Percentiles rank a stretch among this genome's conserved stretches.
Evolutionary conservation across 148 eudicot species (phyloP).

Genomic region (Gaultheria prostrata): DNA sequence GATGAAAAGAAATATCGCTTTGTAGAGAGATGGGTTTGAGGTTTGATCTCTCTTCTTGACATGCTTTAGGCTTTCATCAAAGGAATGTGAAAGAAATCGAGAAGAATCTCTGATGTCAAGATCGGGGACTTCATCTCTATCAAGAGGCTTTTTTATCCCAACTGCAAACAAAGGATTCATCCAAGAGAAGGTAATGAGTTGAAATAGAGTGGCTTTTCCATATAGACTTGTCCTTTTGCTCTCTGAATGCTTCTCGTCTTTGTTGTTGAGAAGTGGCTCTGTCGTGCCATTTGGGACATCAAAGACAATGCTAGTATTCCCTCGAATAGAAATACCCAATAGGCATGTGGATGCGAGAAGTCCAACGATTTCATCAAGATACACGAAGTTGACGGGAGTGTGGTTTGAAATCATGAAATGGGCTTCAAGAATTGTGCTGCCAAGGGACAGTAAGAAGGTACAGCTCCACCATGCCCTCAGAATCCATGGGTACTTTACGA

Average conservation of each 20-base stretch:
- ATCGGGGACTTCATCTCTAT: conserved; percentile 83
- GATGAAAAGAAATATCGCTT: conserved; percentile 51
- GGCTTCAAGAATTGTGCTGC: conserved; percentile 37
- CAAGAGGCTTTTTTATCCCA: conserved; percentile 73
- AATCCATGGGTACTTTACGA: conserved; percentile 47
- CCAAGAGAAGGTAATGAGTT: conserved; percentile 88
- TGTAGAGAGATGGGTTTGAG: conserved; percentile 54
- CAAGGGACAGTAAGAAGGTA: conserved; percentile 59
- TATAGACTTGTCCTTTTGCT: conserved; percentile 52
- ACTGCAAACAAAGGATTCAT: conserved; percentile 80
- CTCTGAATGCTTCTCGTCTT: conserved; percentile 32
- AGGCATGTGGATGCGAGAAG: conserved; percentile 55
- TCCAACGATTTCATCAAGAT: conserved; percentile 38
- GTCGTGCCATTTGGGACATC: conserved; percentile 33
- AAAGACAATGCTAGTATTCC: conserved; percentile 38
- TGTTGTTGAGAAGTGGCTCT: conserved; percentile 59
- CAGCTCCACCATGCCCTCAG: conserved; percentile 76
- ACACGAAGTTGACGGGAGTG: conserved; percentile 31
- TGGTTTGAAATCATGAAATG: conserved; percentile 33
- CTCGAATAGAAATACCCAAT: conserved; percentile 47
- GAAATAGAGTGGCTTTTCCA: conserved; percentile 66
- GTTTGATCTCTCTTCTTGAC: conserved; percentile 50
- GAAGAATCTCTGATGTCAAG: conserved; percentile 70
- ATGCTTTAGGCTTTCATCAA: conserved; percentile 60
- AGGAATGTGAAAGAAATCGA: conserved; percentile 43